These are phyloP conservation scores for Sisymbrium altissimum DNA, from an alignment of 345 rosid genomes.

Conservation along the genomic window DNA sequence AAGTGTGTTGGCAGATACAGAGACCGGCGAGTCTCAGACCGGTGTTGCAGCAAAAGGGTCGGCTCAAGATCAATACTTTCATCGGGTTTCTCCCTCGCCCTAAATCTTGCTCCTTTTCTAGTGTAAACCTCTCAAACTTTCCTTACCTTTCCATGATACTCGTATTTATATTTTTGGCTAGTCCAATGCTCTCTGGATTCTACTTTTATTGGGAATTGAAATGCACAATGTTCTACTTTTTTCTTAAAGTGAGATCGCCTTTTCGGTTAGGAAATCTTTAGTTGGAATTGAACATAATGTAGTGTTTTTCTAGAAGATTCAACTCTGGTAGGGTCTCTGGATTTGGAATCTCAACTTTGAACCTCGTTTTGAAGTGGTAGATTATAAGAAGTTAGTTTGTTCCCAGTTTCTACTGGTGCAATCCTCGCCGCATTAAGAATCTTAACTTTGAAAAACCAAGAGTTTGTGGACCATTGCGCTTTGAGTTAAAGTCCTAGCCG, in stretches of 20 bases:
- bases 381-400: not conserved
- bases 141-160: not conserved
- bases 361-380: not conserved
- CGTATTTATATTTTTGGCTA: no score
- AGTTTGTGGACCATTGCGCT: not conserved
- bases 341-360: constrained; percentile 9
- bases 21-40: constrained; percentile 44
- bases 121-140: constrained; percentile 25
- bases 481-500: not conserved
- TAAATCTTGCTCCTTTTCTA: constrained; percentile 31
- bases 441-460: not conserved
- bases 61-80: constrained; percentile 45
- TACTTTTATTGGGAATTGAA: constrained; percentile 15
- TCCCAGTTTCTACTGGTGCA: not conserved
- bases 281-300: constrained; percentile 2
- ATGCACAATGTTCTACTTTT: not conserved
- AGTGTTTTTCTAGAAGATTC: not conserved
- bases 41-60: constrained; percentile 32
- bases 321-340: constrained; percentile 34
- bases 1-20: constrained; percentile 56
- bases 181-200: constrained; percentile 13
- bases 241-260: not conserved
- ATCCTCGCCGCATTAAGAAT: not conserved
- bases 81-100: constrained; percentile 45
- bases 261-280: not conserved